phyloP scores from a whole-genome alignment of 495 filamentous ascomycete species.

The Xylaria grammica region DNA sequence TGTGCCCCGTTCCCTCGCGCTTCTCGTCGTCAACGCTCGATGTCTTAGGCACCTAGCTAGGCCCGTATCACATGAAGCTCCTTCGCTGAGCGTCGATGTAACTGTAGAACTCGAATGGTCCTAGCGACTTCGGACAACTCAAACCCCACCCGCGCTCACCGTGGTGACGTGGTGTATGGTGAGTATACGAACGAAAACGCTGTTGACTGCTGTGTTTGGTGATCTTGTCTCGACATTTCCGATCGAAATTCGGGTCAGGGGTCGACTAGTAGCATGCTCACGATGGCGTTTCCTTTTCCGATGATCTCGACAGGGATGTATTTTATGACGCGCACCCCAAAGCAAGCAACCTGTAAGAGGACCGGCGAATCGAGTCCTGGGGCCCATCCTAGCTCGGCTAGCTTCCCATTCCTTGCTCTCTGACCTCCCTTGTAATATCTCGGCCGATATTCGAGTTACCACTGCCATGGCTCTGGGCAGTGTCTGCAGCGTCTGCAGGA shows the following conservation, averaged over 20 bases:
- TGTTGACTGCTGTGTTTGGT: neutral
- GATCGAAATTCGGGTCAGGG: neutral
- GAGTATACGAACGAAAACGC: neutral
- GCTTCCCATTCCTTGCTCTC: constrained; percentile 1
- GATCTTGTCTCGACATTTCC: neutral
- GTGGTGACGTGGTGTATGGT: neutral
- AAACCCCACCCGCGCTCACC: constrained; percentile 1
- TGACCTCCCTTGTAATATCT: constrained; percentile 10
- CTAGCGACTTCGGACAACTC: neutral
- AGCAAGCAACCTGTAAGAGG: neutral
- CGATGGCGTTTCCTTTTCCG: constrained; percentile 1
- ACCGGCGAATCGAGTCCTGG: neutral
- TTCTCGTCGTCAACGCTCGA: neutral
- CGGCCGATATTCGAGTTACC: constrained; percentile 10
- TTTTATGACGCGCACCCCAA: constrained; percentile 12
- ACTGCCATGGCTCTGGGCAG: constrained; percentile 25
- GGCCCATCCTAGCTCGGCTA: neutral
- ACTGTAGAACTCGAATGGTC: neutral
- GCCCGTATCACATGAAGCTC: constrained; percentile 5
- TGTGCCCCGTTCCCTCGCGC: neutral
- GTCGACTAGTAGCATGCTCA: neutral
- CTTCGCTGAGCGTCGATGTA: constrained; percentile 14
- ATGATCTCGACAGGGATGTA: constrained; percentile 12
- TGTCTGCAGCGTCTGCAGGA: constrained; percentile 14
- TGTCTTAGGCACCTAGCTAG: neutral